Percentiles rank a stretch among this genome's conserved stretches.
Conservation (phyloP, 805 yeast genomes). For the Lipomyces yamanashiensis region DNA sequence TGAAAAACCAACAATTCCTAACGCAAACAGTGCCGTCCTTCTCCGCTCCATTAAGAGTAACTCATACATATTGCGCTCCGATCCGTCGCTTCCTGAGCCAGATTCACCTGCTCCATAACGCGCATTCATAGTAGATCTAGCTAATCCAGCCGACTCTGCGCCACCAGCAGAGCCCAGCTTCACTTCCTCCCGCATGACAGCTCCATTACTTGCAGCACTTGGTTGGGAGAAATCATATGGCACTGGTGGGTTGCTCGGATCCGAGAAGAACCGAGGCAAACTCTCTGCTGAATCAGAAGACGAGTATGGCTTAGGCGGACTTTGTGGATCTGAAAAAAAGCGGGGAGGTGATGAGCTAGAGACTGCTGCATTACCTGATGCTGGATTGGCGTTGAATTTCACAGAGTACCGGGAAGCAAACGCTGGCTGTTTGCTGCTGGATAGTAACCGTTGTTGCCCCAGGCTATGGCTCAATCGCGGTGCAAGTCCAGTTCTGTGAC, state of each 20-base stretch:
- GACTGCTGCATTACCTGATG: not conserved
- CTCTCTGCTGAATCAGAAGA: not conserved
- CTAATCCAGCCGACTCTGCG: too few species aligned
- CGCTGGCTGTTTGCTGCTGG: too few species aligned
- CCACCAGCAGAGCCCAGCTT: too few species aligned
- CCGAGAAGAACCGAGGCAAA: not conserved
- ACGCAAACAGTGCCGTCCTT: not conserved
- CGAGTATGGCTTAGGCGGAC: not conserved
- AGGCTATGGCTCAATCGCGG: too few species aligned
- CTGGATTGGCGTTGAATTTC: too few species aligned
- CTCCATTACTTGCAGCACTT: too few species aligned
- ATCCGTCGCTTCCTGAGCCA: not conserved
- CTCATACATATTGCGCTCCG: not conserved
- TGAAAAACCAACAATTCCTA: not conserved
- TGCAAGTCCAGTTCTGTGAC: too few species aligned
- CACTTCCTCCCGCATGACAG: too few species aligned
- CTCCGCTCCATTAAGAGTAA: not conserved
- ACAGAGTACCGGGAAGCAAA: too few species aligned
- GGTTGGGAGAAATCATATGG: not conserved
- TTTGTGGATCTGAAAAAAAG: conserved; percentile 2
- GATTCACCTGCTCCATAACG: too few species aligned
- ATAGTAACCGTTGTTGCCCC: too few species aligned
- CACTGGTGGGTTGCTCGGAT: conserved; percentile 1
- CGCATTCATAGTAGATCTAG: too few species aligned
- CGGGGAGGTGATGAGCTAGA: conserved; percentile 1